These are phyloP conservation scores for Diaporthe citriasiana DNA, from an alignment of 2,329 filamentous ascomycete genomes.

Conservation along the genomic window DNA sequence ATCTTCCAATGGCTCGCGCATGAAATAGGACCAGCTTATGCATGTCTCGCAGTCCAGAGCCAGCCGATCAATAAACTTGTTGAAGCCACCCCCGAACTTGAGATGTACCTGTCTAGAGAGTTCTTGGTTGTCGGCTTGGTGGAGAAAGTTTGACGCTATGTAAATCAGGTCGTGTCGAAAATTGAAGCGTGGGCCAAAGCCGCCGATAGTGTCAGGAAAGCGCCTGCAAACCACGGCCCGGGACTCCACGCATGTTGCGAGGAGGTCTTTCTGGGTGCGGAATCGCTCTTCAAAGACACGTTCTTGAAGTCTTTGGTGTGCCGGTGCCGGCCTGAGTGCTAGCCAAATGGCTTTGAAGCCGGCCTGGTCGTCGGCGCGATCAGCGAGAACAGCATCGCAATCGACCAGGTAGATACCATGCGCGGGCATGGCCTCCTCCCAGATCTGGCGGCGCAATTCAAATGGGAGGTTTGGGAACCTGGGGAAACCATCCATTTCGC, in stretches of 20 bases:
- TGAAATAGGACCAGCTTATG: neutral
- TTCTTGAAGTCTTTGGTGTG: no score
- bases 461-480: neutral
- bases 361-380: neutral
- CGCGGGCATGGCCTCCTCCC: neutral
- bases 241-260: neutral
- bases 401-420: neutral
- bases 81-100: neutral
- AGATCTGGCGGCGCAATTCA: neutral
- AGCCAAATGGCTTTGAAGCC: neutral
- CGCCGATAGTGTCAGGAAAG: neutral
- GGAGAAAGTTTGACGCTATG: neutral
- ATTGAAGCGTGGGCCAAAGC: neutral
- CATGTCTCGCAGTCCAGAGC: neutral
- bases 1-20: neutral
- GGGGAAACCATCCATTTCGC: neutral
- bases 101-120: neutral
- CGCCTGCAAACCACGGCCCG: neutral
- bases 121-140: rapidly evolving
- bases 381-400: neutral
- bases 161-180: constrained; percentile 2
- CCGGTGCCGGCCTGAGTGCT: neutral
- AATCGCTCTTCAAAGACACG: neutral
- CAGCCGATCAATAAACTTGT: neutral
- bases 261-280: neutral